Evolutionary conservation across 176 grass and related monocot genomes (phyloP).

Genomic region (Thinopyrum elongatum): DNA sequence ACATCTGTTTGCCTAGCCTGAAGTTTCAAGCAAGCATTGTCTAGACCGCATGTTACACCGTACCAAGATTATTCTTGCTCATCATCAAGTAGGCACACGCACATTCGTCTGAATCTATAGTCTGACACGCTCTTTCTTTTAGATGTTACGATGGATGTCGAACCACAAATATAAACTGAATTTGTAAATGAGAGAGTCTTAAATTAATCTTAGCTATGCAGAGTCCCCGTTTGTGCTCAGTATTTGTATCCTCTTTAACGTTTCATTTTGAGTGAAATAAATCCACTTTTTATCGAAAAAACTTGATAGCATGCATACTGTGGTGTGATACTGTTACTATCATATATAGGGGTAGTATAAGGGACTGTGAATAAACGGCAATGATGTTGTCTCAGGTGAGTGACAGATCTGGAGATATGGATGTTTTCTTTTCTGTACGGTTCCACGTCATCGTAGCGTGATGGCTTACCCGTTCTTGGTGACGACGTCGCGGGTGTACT

Average conservation of each 20-base stretch:
- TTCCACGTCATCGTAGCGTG: slow-evolving; percentile 6
- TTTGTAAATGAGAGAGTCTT: neutral
- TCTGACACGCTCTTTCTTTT: neutral
- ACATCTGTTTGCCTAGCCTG: neutral
- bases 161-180: neutral
- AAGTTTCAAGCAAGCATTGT: slow-evolving; percentile 4
- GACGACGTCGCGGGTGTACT: slow-evolving; percentile 68
- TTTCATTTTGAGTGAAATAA: too few species aligned
- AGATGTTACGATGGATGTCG: too few species aligned
- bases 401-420: neutral
- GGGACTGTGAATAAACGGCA: neutral
- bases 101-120: neutral
- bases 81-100: neutral
- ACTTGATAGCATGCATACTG: too few species aligned
- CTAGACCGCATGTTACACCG: neutral
- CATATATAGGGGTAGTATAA: neutral
- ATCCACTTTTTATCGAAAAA: too few species aligned
- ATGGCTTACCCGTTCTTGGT: slow-evolving; percentile 79
- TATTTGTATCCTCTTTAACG: too few species aligned
- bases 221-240: too few species aligned
- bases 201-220: neutral
- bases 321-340: neutral
- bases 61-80: neutral
- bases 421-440: neutral
- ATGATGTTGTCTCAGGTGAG: slow-evolving; percentile 17